These are phyloP conservation scores for Ganoderma lucidum DNA, from an alignment of 1,284 basidiomycete species.

Conservation along the genomic window DNA sequence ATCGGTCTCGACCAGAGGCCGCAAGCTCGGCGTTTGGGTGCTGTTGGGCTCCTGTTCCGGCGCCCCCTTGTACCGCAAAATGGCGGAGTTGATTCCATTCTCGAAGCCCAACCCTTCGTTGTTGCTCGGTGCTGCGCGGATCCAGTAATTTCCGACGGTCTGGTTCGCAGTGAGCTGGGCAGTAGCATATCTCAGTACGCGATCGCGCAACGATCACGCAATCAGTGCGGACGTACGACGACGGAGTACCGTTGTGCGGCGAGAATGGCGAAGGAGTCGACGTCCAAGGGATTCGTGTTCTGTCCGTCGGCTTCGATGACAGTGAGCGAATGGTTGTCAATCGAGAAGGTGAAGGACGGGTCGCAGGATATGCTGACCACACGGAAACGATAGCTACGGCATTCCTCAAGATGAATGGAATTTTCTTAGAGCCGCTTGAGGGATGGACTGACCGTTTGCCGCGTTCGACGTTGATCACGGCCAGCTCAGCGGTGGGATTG, in stretches of 20 bases:
- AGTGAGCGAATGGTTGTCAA: slow-evolving; percentile 51
- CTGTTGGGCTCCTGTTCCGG: slow-evolving; percentile 50
- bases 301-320: slow-evolving; percentile 61
- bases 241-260: slow-evolving; percentile 44
- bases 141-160: slow-evolving; percentile 48
- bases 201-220: background rate
- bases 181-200: background rate
- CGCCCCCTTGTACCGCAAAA: slow-evolving; percentile 46
- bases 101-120: slow-evolving; percentile 36
- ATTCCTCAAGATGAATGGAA: background rate
- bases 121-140: slow-evolving; percentile 47
- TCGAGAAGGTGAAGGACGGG: slow-evolving; percentile 40
- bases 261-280: slow-evolving; percentile 49
- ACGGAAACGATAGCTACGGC: slow-evolving; percentile 43
- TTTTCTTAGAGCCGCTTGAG: background rate
- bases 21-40: slow-evolving; percentile 34
- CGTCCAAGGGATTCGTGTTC: slow-evolving; percentile 46
- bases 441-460: slow-evolving; percentile 41
- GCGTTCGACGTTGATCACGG: slow-evolving; percentile 41
- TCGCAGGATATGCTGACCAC: slow-evolving; percentile 56
- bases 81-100: slow-evolving; percentile 47
- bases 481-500: slow-evolving; percentile 36
- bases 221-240: slow-evolving; percentile 18
- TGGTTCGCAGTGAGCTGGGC: slow-evolving; percentile 41
- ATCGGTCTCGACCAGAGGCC: slow-evolving; percentile 38